Base-by-base conservation (phyloP, 495 filamentous ascomycete species). In the Tuber magnatum region DNA sequence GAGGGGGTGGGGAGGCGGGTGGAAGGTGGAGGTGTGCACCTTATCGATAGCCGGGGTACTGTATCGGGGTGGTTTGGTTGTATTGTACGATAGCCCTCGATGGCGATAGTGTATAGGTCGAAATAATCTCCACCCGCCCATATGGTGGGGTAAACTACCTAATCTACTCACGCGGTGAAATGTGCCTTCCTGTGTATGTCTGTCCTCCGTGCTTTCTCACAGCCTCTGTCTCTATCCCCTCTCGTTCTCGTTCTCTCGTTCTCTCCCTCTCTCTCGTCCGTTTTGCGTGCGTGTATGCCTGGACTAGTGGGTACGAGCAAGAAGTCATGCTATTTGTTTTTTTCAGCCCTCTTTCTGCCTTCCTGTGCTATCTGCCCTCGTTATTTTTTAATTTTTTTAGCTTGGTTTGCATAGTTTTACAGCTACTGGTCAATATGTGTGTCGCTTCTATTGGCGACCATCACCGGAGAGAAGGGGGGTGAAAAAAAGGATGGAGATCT, bases 341-440 rank as follows among this genome's bases (percentile, higher is more conserved):
- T 65, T 65, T 65, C 56, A 65, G 56, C 56, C 56, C 56, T 35
- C 32, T 65, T 65, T 65, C 56, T 65, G 56, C 56, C 56, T 65
- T 65, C 12, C 14, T 35, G 56, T 65, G 56, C 28, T 65, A 56
- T 56, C 22, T 56, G 8, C 48, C 8, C 24, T 56, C 24, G 48
- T 22, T n/a, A 65, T 65, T 65, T 12, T 65, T 65, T 65, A 20
- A 28, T 28, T 65, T 65, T 12, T 65, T 65, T 65, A 20, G 56
- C 56, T 35, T 65, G 28, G 56, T 32, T 65, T 65, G 3, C 28
- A 32, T 2, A 6, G 28, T 35, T 35, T 35, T 20, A 14, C 28
- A 65, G 5, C 28, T 35, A 35, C 56, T 65, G 56, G 56, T 35
- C 28, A 65, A 65, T 61, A 61, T 65, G 56, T 65, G 56, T 65